Percentiles rank a stretch among this genome's conserved stretches.
Conservation (phyloP, 495 filamentous ascomycete genomes). For the Rusavskia elegans region DNA sequence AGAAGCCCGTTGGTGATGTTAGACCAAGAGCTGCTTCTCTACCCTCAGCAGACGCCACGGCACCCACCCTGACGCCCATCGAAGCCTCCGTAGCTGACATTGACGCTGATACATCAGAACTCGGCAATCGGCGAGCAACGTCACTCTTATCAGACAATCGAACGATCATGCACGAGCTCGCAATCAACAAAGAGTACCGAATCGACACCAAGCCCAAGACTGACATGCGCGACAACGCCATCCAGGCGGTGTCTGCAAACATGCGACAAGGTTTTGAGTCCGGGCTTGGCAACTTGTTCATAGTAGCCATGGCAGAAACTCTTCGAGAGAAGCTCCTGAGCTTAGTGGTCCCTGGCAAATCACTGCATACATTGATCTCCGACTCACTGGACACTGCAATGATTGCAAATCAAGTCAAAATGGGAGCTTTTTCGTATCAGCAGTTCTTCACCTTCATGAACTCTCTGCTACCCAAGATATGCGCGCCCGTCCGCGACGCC, state of each 20-base stretch:
- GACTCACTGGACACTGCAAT: constrained; percentile 72
- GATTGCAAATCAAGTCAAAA: constrained; percentile 57
- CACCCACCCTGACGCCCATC: constrained; percentile 25
- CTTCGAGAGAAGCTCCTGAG: constrained; percentile 71
- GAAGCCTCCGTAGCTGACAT: constrained; percentile 18
- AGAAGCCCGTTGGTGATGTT: constrained; percentile 53
- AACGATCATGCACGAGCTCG: constrained; percentile 74
- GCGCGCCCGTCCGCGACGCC: constrained; percentile 76
- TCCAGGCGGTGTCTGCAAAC: constrained; percentile 51
- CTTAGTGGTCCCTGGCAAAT: constrained; percentile 62
- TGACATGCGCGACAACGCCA: constrained; percentile 33
- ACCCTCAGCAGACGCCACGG: constrained; percentile 24
- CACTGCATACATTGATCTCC: constrained; percentile 67
- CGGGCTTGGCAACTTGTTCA: constrained; percentile 57
- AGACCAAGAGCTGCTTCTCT: constrained; percentile 40
- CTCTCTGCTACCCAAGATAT: constrained; percentile 77
- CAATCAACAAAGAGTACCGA: constrained; percentile 73
- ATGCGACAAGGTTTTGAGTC: constrained; percentile 62
- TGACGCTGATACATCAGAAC: constrained; percentile 19
- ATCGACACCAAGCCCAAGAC: constrained; percentile 37
- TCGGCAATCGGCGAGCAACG: constrained; percentile 23
- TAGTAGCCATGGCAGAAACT: constrained; percentile 70
- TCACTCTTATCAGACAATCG: constrained; percentile 71
- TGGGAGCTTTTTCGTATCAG: constrained; percentile 82
- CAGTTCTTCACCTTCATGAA: constrained; percentile 86